Percentiles rank a stretch among this genome's conserved stretches.
Evolutionary conservation across 768 basidiomycete species (phyloP).

Genomic region (Russula abietina): DNA sequence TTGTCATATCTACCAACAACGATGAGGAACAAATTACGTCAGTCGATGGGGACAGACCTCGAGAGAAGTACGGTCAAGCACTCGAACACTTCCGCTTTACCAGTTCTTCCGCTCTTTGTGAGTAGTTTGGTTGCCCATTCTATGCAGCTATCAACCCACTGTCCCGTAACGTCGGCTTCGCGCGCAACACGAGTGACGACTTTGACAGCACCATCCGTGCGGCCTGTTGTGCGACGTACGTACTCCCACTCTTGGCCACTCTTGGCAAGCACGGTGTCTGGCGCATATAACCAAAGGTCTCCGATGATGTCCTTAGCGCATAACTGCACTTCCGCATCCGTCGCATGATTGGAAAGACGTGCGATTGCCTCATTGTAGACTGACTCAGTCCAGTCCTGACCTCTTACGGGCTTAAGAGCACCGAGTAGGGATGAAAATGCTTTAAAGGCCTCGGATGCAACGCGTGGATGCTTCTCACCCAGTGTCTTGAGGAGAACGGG

Average conservation of each 20-base stretch:
- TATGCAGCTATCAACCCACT: conserved; percentile 77
- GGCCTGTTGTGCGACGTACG: conserved; percentile 63
- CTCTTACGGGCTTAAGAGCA: conserved; percentile 62
- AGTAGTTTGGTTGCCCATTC: conserved; percentile 71
- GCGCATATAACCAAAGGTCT: conserved; percentile 82
- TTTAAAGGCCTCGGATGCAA: conserved; percentile 83
- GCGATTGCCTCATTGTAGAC: conserved; percentile 71
- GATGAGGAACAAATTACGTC: conserved; percentile 28
- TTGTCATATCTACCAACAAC: conserved; percentile 43
- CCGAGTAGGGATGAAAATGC: conserved; percentile 80
- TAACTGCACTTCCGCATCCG: conserved; percentile 84
- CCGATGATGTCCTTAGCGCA: conserved; percentile 80
- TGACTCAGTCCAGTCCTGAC: conserved; percentile 58
- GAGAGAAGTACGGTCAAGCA: conserved; percentile 67
- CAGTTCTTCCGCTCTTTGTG: conserved; percentile 69
- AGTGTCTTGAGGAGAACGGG: conserved; percentile 70
- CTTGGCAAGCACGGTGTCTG: conserved; percentile 59
- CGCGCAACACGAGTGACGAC: conserved; percentile 81
- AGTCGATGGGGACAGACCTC: conserved; percentile 39
- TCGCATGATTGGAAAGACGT: conserved; percentile 71
- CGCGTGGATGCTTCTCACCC: conserved; percentile 79
- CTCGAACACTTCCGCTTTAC: conserved; percentile 74
- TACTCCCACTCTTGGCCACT: conserved; percentile 75
- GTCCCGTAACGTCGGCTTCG: conserved; percentile 61
- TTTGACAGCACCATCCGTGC: conserved; percentile 68